Base-by-base conservation (phyloP, 257 asterid species). In the Schizonepeta tenuifolia region DNA sequence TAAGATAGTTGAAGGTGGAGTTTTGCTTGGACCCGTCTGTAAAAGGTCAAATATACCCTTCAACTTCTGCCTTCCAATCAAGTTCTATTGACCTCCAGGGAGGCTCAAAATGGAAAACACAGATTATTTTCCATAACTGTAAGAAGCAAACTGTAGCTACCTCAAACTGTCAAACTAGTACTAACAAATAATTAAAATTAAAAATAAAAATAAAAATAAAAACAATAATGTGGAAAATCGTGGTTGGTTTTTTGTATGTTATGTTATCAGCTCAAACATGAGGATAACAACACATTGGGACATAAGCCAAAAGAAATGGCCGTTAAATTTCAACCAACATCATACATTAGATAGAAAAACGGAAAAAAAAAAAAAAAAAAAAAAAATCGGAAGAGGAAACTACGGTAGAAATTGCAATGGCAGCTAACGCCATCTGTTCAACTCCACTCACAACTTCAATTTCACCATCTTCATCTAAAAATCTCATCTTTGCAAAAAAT, bases 361-460 rank as follows among this genome's bases (percentile, higher is more conserved):
- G 1, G 17, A n/a, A 47, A 26, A 20, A 1, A n/a, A 38, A 36
- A 3, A 15, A n/a, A 15, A 21, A 31, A 31, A 31, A 7, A 31
- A 5, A 31, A 38, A n/a, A n/a, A n/a, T n/a, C n/a, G n/a, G n/a
- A n/a, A n/a, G n/a, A n/a, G n/a, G n/a, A n/a, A n/a, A n/a, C n/a
- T 2, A 38, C 8, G 15, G 15, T 18, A 14, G 49, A 67, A 40
- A 59, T 40, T 72, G 71, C 69, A 62, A 86, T 86, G 90, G 90
- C 88, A 56, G 67, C 87, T 53, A 77, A 83, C 53, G 69, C 80
- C 77, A 60, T 83, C 72, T 73, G 77, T 57, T 59, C 78, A 67
- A 70, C 83, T 40, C 83, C 83, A 71, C 80, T 79, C 77, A 59
- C 86, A 62, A 49, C 84, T 65, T 78, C 81, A n/a, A 38, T 63